phyloP scores from a whole-genome alignment of 305 asterid species.

The Salvia sclarea region DNA sequence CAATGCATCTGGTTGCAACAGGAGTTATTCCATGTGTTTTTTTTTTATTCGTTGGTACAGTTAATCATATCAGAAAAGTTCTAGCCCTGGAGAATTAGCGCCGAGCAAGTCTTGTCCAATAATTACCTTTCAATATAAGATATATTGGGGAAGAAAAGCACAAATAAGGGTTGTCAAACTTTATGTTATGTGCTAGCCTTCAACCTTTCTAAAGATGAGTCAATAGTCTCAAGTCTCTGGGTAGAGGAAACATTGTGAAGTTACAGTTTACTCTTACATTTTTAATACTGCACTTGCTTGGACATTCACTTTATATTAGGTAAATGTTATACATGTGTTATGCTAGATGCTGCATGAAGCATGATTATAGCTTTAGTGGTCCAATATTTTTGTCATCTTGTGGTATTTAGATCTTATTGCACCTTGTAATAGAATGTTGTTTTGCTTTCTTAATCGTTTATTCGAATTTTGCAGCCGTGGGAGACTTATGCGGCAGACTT shows the following conservation, averaged over 20 bases:
- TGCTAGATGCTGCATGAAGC: neutral
- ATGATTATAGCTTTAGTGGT: slow-evolving; percentile 15
- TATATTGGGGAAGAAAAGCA: neutral
- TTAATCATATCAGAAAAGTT: neutral
- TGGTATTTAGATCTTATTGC: slow-evolving; percentile 14
- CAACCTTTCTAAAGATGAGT: neutral
- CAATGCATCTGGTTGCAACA: neutral
- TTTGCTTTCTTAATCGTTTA: slow-evolving; percentile 10
- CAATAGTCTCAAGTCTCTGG: neutral
- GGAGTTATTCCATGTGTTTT: neutral
- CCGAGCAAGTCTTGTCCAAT: neutral
- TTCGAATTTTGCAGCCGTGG: slow-evolving; percentile 76
- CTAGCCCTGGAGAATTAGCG: neutral
- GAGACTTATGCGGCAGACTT: slow-evolving; percentile 70
- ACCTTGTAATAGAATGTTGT: neutral
- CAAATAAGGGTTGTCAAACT: no score
- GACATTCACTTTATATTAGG: neutral
- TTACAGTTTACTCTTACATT: neutral
- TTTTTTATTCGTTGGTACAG: neutral
- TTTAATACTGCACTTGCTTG: neutral
- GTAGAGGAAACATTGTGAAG: neutral
- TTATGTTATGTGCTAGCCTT: neutral
- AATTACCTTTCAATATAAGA: neutral
- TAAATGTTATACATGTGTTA: neutral
- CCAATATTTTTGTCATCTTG: neutral